Evolutionary conservation across 495 filamentous ascomycete genomes (phyloP).

Genomic region (Aspergillus heteromorphus): DNA sequence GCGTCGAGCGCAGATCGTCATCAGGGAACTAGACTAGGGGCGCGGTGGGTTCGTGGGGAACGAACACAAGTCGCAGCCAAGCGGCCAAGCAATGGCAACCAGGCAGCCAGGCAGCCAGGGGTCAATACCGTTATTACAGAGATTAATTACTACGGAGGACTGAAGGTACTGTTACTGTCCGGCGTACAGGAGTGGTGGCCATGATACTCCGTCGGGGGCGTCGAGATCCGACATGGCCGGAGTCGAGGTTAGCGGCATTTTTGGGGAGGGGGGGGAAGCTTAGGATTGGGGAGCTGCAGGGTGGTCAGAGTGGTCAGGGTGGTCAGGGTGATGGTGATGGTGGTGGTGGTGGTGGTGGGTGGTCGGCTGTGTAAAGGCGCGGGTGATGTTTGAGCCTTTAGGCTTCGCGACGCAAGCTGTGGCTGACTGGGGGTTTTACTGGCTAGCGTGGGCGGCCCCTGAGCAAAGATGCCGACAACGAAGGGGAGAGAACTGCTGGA

Average conservation of each 20-base stretch:
- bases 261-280: no score
- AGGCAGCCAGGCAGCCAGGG: conserved; percentile 25
- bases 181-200: neutral
- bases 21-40: conserved; percentile 11
- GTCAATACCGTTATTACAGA: no score
- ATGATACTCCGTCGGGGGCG: neutral
- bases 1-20: conserved; percentile 21
- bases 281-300: no score
- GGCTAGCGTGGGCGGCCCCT: neutral
- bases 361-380: neutral
- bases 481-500: conserved; percentile 29
- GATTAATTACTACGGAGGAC: no score
- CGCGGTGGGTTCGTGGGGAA: conserved; percentile 15
- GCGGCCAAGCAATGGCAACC: conserved; percentile 25
- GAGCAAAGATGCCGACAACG: conserved; percentile 3
- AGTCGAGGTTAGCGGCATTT: neutral
- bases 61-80: conserved; percentile 9
- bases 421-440: no score
- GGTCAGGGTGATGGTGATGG: neutral
- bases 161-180: no score
- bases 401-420: neutral
- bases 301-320: neutral
- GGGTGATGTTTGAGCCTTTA: neutral
- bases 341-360: no score
- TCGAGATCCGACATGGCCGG: no score